Conservation (phyloP, 306 rosid species). For the cucumber (Cucumis sativus) region DNA sequence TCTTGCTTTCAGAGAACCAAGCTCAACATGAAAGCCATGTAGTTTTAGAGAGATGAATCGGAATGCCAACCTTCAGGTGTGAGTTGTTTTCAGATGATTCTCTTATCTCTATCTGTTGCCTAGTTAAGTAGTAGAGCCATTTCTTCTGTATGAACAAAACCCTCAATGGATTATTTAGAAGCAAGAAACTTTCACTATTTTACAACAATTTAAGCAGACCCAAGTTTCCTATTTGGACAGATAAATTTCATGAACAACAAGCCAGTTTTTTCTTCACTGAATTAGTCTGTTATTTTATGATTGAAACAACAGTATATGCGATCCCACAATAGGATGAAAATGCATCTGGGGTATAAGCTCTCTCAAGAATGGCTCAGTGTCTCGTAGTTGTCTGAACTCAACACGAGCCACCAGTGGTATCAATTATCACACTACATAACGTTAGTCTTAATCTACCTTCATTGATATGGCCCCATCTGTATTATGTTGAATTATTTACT, state of each 20-base stretch:
- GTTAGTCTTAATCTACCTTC: not conserved
- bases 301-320: not conserved
- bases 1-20: not conserved
- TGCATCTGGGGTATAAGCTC: not conserved
- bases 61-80: not conserved
- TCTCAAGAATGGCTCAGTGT: not conserved
- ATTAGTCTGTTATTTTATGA: not conserved
- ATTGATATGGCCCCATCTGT: not conserved
- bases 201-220: not conserved
- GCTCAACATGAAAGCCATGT: not conserved
- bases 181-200: not conserved
- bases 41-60: not conserved
- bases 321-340: not conserved
- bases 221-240: not conserved
- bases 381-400: not conserved
- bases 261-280: not conserved
- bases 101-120: not conserved
- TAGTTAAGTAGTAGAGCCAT: not conserved
- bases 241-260: not conserved
- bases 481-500: not conserved
- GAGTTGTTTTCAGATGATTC: not conserved
- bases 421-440: not conserved
- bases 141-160: not conserved
- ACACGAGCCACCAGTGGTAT: not conserved
- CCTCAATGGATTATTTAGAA: not conserved